These are phyloP conservation scores for Yamadazyma triangularis DNA, from an alignment of 1,139 yeast genomes.

Conservation along the genomic window DNA sequence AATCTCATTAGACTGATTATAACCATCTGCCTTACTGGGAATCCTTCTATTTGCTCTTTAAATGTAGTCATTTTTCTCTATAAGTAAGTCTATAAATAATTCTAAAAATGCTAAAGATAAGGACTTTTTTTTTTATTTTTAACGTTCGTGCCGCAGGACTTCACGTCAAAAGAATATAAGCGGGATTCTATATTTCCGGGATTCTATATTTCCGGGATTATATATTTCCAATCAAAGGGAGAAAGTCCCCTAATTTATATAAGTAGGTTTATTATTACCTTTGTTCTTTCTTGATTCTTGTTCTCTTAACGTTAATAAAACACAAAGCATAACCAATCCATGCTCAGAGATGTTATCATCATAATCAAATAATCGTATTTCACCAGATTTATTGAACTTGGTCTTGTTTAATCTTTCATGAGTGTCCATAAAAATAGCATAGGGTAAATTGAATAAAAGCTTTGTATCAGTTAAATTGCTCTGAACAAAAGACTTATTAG, in stretches of 20 bases:
- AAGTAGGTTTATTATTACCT: constrained; percentile 27
- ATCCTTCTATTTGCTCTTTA: constrained; percentile 25
- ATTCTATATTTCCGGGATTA: too few relatives aligned
- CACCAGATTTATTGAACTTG: constrained; percentile 23
- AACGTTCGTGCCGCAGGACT: too few relatives aligned
- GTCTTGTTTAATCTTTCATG: constrained; percentile 15
- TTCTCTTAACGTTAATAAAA: constrained; percentile 32
- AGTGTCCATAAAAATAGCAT: constrained; percentile 30
- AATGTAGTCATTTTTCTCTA: constrained; percentile 2
- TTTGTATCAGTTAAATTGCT: constrained; percentile 6
- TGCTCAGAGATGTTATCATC: constrained; percentile 15
- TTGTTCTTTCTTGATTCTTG: constrained; percentile 36
- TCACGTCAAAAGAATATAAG: too few relatives aligned
- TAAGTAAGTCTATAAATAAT: too few relatives aligned
- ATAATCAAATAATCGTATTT: constrained; percentile 25
- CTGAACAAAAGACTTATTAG: constrained; percentile 11
- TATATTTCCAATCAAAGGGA: constrained; percentile 1
- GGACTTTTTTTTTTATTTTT: too few relatives aligned
- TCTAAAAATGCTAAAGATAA: too few relatives aligned
- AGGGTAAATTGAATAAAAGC: constrained; percentile 21
- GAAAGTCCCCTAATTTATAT: constrained; percentile 5
- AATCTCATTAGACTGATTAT: constrained; percentile 44
- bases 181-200: too few relatives aligned
- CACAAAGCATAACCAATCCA: constrained; percentile 23
- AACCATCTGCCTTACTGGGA: constrained; percentile 47